Conservation (phyloP, 805 yeast species). For the Pichia cabralensis region DNA sequence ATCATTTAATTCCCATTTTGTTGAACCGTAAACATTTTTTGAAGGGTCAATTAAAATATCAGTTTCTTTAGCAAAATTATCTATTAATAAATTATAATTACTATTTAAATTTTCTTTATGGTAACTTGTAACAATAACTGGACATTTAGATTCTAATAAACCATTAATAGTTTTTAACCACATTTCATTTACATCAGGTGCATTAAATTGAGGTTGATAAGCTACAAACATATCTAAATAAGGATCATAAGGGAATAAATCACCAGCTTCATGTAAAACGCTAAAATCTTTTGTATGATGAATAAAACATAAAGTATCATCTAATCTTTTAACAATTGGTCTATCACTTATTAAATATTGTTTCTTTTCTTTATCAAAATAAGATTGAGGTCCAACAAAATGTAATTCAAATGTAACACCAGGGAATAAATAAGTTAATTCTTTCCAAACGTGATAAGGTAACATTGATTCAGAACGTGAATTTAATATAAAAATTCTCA, state of each 20-base stretch:
- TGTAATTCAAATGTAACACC: conserved; percentile 74
- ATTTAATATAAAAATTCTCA: conserved; percentile 83
- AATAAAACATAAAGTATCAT: conserved; percentile 60
- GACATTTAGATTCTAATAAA: conserved; percentile 85
- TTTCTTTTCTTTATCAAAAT: conserved; percentile 61
- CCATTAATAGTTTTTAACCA: conserved; percentile 87
- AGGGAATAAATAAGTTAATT: conserved; percentile 78
- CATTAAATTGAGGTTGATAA: conserved; percentile 91
- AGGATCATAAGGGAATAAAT: conserved; percentile 96
- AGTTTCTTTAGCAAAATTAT: conserved; percentile 60
- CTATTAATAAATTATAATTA: conserved; percentile 63
- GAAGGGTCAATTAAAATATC: conserved; percentile 73
- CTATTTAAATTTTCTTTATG: conserved; percentile 60
- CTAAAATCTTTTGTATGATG: conserved; percentile 90
- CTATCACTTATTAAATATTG: conserved; percentile 48
- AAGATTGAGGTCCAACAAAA: conserved; percentile 89
- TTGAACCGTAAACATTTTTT: conserved; percentile 67
- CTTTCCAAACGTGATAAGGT: conserved; percentile 95
- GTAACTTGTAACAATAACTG: conserved; percentile 83
- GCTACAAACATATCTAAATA: conserved; percentile 85
- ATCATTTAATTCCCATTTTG: conserved; percentile 93
- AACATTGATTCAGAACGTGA: conserved; percentile 89
- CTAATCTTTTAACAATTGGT: conserved; percentile 66
- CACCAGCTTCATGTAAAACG: conserved; percentile 82
- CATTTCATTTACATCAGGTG: conserved; percentile 65